phyloP scores from a whole-genome alignment of 108 stramenopile species.

The Cyclotella choctawhatcheeana region DNA sequence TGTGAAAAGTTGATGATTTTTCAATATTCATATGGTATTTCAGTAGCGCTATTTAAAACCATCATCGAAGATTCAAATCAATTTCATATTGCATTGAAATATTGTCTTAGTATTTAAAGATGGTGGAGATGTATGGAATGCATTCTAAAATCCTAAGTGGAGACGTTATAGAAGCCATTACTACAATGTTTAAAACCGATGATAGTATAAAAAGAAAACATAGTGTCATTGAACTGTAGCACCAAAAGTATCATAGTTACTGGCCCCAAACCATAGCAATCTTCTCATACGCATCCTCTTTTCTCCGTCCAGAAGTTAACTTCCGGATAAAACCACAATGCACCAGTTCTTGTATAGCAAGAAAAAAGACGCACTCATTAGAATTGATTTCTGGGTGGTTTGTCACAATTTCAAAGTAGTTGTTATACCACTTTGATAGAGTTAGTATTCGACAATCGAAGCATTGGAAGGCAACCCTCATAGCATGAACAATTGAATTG shows the following conservation, averaged over 20 bases:
- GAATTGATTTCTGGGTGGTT: constrained; percentile 13
- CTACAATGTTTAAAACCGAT: too few species aligned
- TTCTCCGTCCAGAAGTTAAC: constrained; percentile 31
- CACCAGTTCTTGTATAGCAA: constrained; percentile 40
- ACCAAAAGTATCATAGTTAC: constrained; percentile 10
- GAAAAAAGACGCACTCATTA: constrained; percentile 44
- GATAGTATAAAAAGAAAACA: background rate
- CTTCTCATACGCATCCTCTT: constrained; percentile 50
- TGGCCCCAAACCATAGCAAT: constrained; percentile 45
- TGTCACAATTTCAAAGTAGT: constrained; percentile 37
- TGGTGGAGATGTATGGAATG: too few species aligned
- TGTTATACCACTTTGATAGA: constrained; percentile 45
- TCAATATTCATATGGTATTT: too few species aligned
- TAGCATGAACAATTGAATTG: constrained; percentile 20
- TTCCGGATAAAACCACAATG: constrained; percentile 46
- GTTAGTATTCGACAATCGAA: constrained; percentile 42
- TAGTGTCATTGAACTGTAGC: background rate
- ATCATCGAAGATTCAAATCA: too few species aligned
- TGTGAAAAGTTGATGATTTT: too few species aligned
- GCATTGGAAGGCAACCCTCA: constrained; percentile 37
- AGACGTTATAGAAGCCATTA: too few species aligned
- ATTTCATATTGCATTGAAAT: too few species aligned
- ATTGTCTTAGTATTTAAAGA: too few species aligned
- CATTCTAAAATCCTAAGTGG: too few species aligned
- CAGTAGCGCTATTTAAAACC: too few species aligned